phyloP scores from a whole-genome alignment of 495 filamentous ascomycete genomes.

The Penicillium fimorum region DNA sequence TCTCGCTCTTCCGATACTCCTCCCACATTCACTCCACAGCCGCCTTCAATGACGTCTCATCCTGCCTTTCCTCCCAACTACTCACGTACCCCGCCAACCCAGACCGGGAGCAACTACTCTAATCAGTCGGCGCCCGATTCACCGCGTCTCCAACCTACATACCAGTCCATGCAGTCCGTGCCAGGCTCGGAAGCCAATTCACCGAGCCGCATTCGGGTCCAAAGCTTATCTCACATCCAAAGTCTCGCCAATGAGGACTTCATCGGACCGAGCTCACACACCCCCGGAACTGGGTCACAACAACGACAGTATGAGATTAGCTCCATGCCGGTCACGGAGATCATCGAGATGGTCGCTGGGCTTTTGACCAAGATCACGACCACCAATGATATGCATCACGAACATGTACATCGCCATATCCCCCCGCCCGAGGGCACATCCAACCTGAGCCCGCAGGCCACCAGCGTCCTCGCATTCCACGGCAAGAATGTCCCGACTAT shows the following conservation, averaged over 20 bases:
- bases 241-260: conserved; percentile 78
- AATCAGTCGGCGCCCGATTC: conserved; percentile 49
- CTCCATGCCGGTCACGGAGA: conserved; percentile 93
- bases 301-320: conserved; percentile 87
- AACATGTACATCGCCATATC: conserved; percentile 70
- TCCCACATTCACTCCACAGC: conserved; percentile 19
- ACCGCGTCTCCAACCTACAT: conserved; percentile 53
- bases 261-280: conserved; percentile 48
- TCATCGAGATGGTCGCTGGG: conserved; percentile 99
- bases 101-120: conserved; percentile 13
- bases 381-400: conserved; percentile 93
- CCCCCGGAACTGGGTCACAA: conserved; percentile 47
- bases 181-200: conserved; percentile 58
- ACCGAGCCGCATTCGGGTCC: conserved; percentile 75
- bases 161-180: conserved; percentile 49
- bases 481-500: conserved; percentile 98
- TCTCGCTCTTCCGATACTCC: conserved; percentile 30
- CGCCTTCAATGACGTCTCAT: conserved; percentile 36
- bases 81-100: conserved; percentile 18
- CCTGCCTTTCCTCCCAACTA: conserved; percentile 25
- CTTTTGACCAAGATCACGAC: conserved; percentile 97
- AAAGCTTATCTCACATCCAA: conserved; percentile 84
- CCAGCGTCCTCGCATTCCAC: conserved; percentile 96
- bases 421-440: conserved; percentile 62
- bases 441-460: conserved; percentile 73